These are phyloP conservation scores for Nitzschia sp. DNA, from an alignment of 108 stramenopile species.

Conservation along the genomic window DNA sequence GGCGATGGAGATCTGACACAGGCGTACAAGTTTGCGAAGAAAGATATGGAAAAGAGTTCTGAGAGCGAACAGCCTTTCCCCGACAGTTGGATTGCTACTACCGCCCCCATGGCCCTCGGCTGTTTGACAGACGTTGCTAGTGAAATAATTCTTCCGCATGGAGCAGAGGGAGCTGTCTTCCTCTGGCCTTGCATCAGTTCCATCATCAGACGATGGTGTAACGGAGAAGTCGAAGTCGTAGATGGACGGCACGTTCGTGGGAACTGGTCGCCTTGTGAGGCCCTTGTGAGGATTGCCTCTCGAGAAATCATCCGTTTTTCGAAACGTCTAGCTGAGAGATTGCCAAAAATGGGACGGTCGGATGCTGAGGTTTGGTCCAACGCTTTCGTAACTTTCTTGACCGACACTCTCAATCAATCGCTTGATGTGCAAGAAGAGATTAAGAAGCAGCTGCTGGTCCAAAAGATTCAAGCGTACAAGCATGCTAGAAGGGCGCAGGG, in stretches of 20 bases:
- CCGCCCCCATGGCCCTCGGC: conserved; percentile 78
- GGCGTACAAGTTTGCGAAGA: conserved; percentile 72
- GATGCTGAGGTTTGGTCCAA: conserved; percentile 49
- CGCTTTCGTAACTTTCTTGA: conserved; percentile 40
- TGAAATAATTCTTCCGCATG: conserved; percentile 47
- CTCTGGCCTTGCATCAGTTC: conserved; percentile 61
- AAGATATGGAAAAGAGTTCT: conserved; percentile 23
- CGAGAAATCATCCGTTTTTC: conserved; percentile 63
- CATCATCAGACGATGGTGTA: conserved; percentile 60
- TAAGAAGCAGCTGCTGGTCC: conserved; percentile 28
- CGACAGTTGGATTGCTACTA: conserved; percentile 89
- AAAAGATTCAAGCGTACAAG: conserved; percentile 39
- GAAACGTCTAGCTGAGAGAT: conserved; percentile 28
- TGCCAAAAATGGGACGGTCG: conserved; percentile 30
- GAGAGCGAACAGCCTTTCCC: conserved; percentile 76
- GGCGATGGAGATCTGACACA: conserved; percentile 83
- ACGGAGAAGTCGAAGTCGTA: conserved; percentile 38
- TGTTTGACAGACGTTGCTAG: conserved; percentile 72
- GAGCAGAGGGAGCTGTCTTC: conserved; percentile 49
- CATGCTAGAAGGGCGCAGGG: conserved; percentile 11
- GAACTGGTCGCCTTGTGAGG: conserved; percentile 83
- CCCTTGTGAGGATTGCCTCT: conserved; percentile 73
- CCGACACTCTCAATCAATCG: conserved; percentile 41
- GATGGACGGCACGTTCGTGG: conserved; percentile 8
- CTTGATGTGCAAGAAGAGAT: conserved; percentile 45